Evolutionary conservation across 164 flowering plant species (phyloP).

Genomic region (Litsea cubeba): DNA sequence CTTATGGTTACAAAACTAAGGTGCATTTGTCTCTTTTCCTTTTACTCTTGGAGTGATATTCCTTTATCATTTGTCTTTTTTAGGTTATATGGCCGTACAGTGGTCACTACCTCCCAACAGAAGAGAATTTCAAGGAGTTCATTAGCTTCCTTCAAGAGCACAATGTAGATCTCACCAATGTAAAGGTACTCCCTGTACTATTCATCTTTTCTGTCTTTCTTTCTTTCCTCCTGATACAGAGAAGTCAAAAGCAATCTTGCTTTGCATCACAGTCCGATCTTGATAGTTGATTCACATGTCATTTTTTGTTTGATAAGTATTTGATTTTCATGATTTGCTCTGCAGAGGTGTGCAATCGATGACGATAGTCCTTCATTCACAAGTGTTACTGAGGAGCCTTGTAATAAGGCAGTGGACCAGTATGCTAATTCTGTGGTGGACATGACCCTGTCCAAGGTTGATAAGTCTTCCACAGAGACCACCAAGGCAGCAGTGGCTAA

Average conservation of each 20-base stretch:
- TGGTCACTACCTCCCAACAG: conserved; percentile 80
- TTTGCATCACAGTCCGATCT: background rate
- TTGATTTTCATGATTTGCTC: conserved; percentile 12
- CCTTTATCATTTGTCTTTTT: conserved; percentile 1
- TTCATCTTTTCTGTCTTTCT: background rate
- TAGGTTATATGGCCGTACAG: conserved; percentile 85
- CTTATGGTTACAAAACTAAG: background rate
- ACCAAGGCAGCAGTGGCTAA: background rate
- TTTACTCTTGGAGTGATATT: background rate
- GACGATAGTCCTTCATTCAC: conserved; percentile 35
- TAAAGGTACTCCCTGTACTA: conserved; percentile 42
- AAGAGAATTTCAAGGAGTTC: conserved; percentile 67
- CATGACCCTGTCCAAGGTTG: background rate
- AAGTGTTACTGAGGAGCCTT: conserved; percentile 9
- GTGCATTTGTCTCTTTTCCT: background rate
- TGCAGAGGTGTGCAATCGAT: conserved; percentile 61
- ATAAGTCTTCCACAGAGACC: background rate
- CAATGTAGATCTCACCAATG: conserved; percentile 55
- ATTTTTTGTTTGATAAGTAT: too few relatives aligned
- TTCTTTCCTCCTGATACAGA: background rate
- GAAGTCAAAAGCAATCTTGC: background rate
- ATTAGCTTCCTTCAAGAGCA: conserved; percentile 54
- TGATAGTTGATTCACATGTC: background rate
- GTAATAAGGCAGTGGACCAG: conserved; percentile 6
- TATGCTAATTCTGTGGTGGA: background rate